phyloP scores from a whole-genome alignment of 176 grass and related monocot genomes.

The Bromus sterilis region DNA sequence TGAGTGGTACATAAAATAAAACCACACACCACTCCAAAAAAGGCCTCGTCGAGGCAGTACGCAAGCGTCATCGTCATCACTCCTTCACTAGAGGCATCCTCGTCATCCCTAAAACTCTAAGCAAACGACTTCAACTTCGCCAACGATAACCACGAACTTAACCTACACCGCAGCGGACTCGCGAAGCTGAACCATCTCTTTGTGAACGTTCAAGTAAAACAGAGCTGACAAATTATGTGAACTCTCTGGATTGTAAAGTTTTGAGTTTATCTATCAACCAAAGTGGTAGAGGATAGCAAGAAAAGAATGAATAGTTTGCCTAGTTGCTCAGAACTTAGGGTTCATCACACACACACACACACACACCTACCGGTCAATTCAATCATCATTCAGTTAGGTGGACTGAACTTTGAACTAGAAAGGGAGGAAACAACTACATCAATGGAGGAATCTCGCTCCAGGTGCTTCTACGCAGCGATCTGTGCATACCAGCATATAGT shows the following conservation, averaged over 20 bases:
- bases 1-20: too few relatives aligned
- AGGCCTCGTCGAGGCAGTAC: too few relatives aligned
- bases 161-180: too few relatives aligned
- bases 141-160: too few relatives aligned
- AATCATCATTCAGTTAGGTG: not conserved
- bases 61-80: too few relatives aligned
- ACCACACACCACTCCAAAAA: too few relatives aligned
- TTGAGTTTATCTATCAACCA: not conserved
- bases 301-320: not conserved
- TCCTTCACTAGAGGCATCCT: too few relatives aligned
- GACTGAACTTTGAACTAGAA: not conserved
- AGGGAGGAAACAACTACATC: not conserved
- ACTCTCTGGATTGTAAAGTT: not conserved
- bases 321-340: not conserved
- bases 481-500: not conserved
- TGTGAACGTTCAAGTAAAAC: not conserved
- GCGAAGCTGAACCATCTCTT: too few relatives aligned
- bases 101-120: too few relatives aligned
- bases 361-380: not conserved
- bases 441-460: not conserved
- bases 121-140: too few relatives aligned
- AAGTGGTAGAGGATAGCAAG: not conserved
- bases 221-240: not conserved
- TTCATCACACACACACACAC: not conserved
- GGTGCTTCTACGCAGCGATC: not conserved